phyloP scores from a whole-genome alignment of 2,329 filamentous ascomycete species.

The Curvularia sp. region DNA sequence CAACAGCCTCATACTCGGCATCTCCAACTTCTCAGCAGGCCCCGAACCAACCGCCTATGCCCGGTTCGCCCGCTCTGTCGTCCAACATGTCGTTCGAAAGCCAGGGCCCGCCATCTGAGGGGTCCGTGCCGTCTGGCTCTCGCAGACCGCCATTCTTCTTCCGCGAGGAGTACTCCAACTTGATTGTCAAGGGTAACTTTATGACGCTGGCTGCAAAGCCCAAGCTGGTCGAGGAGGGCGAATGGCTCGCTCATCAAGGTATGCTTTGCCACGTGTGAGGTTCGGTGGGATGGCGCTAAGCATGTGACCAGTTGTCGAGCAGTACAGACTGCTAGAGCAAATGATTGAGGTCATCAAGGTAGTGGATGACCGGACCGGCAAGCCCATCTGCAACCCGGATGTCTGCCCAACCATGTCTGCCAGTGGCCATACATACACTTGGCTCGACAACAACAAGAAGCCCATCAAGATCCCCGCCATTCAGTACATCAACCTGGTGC shows the following conservation, averaged over 20 bases:
- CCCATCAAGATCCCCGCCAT: slow-evolving; percentile 91
- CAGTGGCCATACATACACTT: slow-evolving; percentile 92
- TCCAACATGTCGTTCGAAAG: slow-evolving; percentile 71
- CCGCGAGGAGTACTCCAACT: slow-evolving; percentile 75
- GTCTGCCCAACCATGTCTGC: slow-evolving; percentile 94
- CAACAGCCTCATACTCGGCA: slow-evolving; percentile 44
- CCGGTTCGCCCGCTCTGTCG: slow-evolving; percentile 44
- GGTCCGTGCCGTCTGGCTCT: slow-evolving; percentile 57
- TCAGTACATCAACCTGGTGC: slow-evolving; percentile 94
- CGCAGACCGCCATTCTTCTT: slow-evolving; percentile 77
- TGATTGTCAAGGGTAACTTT: slow-evolving; percentile 97
- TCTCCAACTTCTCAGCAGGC: slow-evolving; percentile 47
- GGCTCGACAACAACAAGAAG: slow-evolving; percentile 86
- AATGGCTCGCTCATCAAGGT: slow-evolving; percentile 97
- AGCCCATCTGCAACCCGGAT: slow-evolving; percentile 81
- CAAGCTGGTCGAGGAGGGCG: slow-evolving; percentile 90
- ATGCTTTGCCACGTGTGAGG: slow-evolving; percentile 29
- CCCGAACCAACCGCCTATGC: slow-evolving; percentile 47
- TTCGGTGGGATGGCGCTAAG: slow-evolving; percentile 23
- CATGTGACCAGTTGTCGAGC: slow-evolving; percentile 76
- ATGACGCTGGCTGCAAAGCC: slow-evolving; percentile 93
- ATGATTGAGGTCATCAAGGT: slow-evolving; percentile 90
- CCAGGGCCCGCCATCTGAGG: slow-evolving; percentile 55
- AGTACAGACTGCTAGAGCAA: slow-evolving; percentile 86
- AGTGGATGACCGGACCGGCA: slow-evolving; percentile 76